Conservation (phyloP, 2,329 filamentous ascomycete species). For the Huntiella bhutanensis region DNA sequence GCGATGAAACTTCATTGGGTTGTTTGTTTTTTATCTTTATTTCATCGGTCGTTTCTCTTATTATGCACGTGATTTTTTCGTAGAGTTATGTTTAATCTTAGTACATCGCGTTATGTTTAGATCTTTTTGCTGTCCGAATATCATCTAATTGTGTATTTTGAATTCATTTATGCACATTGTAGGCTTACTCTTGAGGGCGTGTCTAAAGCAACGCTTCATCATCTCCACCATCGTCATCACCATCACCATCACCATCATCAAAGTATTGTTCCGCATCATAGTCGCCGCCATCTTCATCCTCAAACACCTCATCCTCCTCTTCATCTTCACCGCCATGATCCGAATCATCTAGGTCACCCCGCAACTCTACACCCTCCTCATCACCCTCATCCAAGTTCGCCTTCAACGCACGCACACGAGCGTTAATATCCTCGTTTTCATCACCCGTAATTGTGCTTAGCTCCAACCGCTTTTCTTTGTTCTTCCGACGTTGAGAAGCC, state of each 20-base stretch:
- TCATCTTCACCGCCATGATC: conserved; percentile 20
- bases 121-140: too few species aligned
- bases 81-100: too few species aligned
- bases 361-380: conserved; percentile 20
- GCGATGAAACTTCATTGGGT: too few species aligned
- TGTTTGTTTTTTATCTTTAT: neutral
- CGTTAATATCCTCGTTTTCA: conserved; percentile 20
- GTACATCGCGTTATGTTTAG: too few species aligned
- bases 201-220: neutral
- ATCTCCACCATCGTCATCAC: conserved; percentile 29
- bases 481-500: conserved; percentile 2
- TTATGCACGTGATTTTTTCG: too few species aligned
- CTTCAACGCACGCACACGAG: conserved; percentile 17
- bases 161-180: too few species aligned
- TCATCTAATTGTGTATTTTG: too few species aligned
- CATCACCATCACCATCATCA: conserved; percentile 36
- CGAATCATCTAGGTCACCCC: conserved; percentile 27
- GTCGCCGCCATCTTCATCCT: conserved; percentile 41
- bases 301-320: conserved; percentile 28
- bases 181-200: too few species aligned
- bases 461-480: conserved; percentile 25
- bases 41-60: neutral
- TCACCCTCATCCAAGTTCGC: conserved; percentile 26
- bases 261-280: conserved; percentile 44
- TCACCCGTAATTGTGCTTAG: conserved; percentile 30